Evolutionary conservation across 164 flowering plant genomes (phyloP).

Genomic region (Vitis riparia): DNA sequence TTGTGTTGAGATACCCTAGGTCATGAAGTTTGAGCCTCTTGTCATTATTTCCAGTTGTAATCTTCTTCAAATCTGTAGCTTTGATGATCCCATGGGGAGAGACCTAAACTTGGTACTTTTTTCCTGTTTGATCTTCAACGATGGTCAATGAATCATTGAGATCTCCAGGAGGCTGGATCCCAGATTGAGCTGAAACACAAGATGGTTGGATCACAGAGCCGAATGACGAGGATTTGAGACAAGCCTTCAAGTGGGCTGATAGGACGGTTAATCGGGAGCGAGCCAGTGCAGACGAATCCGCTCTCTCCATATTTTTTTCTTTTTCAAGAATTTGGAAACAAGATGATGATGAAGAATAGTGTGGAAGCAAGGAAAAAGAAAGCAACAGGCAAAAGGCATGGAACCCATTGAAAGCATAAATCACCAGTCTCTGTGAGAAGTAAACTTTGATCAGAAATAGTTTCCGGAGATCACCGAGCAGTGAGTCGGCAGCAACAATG

Average conservation of each 20-base stretch:
- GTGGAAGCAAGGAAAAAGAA: background rate
- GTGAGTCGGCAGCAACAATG: conserved; percentile 4
- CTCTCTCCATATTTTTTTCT: conserved; percentile 11
- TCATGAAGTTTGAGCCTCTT: conserved; percentile 94
- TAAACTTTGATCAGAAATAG: conserved; percentile 13
- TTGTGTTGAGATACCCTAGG: conserved; percentile 96
- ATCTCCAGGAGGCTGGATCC: conserved; percentile 57
- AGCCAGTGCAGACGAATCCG: conserved; percentile 41
- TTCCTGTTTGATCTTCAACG: conserved; percentile 85
- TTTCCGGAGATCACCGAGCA: conserved; percentile 6
- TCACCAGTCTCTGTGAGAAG: background rate
- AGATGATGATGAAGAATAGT: too few relatives aligned
- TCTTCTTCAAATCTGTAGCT: conserved; percentile 91
- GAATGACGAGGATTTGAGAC: conserved; percentile 2
- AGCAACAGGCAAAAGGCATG: conserved; percentile 38
- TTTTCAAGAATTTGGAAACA: background rate
- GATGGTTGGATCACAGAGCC: conserved; percentile 37
- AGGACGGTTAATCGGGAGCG: conserved; percentile 63
- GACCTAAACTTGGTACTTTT: conserved; percentile 63
- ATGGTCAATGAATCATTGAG: conserved; percentile 57
- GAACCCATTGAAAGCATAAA: conserved; percentile 58
- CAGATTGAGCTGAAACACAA: conserved; percentile 44
- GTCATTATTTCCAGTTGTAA: conserved; percentile 77
- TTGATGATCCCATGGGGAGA: conserved; percentile 80
- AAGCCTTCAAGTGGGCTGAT: conserved; percentile 52